phyloP scores from a whole-genome alignment of 768 basidiomycete genomes.

The Mycena sanguinolenta region DNA sequence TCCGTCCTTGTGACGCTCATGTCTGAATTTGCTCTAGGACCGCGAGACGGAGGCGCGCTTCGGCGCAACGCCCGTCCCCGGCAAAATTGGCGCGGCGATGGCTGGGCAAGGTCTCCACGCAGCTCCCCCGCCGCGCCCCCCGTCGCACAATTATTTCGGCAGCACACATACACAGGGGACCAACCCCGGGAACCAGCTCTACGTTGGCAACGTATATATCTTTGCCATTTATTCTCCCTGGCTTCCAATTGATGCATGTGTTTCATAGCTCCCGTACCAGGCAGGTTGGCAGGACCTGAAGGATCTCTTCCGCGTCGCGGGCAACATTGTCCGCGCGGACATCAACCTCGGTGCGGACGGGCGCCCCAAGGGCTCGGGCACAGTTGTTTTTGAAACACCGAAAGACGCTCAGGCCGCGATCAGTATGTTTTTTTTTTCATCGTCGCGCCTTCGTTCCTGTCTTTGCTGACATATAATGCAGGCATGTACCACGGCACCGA shows the following conservation, averaged over 20 bases:
- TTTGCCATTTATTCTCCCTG: neutral
- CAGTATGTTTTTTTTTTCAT: constrained; percentile 69
- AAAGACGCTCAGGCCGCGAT: constrained; percentile 95
- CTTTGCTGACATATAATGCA: constrained; percentile 45
- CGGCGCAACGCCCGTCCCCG: constrained; percentile 94
- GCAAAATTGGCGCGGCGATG: constrained; percentile 96
- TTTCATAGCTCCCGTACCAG: constrained; percentile 88
- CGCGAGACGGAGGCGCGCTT: constrained; percentile 97
- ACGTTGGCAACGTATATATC: constrained; percentile 88
- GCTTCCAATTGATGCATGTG: neutral
- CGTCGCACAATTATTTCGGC: constrained; percentile 82
- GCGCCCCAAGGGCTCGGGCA: constrained; percentile 96
- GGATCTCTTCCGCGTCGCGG: constrained; percentile 95
- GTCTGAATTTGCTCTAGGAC: constrained; percentile 67
- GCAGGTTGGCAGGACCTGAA: constrained; percentile 99
- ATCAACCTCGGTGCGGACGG: constrained; percentile 95
- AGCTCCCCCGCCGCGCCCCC: constrained; percentile 85
- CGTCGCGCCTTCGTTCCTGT: neutral
- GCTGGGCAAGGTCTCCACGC: constrained; percentile 90
- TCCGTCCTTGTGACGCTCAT: constrained; percentile 8
- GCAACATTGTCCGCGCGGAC: constrained; percentile 95
- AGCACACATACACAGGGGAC: too few species aligned
- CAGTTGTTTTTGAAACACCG: constrained; percentile 92
- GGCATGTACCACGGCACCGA: constrained; percentile 98
- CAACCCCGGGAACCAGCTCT: constrained; percentile 92